These are phyloP conservation scores for Cordyceps javanica DNA, from an alignment of 2,329 filamentous ascomycete genomes.

Conservation along the genomic window DNA sequence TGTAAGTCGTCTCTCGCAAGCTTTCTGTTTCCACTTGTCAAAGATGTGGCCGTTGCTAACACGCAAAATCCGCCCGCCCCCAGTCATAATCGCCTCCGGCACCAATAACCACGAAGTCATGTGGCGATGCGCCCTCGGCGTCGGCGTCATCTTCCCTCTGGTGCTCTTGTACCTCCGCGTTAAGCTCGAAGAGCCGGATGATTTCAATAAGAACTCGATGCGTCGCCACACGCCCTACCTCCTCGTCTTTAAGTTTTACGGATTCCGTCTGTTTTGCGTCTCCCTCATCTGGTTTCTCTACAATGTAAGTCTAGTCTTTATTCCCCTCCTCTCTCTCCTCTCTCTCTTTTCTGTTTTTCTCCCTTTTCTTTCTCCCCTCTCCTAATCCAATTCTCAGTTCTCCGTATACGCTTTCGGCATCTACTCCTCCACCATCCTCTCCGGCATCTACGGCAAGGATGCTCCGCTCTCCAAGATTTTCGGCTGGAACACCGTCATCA, in stretches of 20 bases:
- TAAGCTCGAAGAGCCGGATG: constrained; percentile 71
- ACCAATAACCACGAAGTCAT: constrained; percentile 62
- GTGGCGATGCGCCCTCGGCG: constrained; percentile 75
- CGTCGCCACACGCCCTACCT: constrained; percentile 49
- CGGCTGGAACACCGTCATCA: constrained; percentile 85
- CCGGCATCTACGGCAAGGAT: constrained; percentile 52
- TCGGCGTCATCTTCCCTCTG: constrained; percentile 73
- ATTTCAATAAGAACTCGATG: constrained; percentile 68
- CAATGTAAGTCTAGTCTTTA: constrained; percentile 46
- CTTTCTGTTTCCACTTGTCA: neutral
- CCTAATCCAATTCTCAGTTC: constrained; percentile 41
- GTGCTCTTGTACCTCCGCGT: constrained; percentile 65
- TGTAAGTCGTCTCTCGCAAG: constrained; percentile 25
- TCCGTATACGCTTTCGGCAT: constrained; percentile 79
- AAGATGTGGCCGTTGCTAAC: too few relatives aligned
- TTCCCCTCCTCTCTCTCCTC: too few relatives aligned
- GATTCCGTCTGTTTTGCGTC: constrained; percentile 61
- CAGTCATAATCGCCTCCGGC: constrained; percentile 44
- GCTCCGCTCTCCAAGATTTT: constrained; percentile 69
- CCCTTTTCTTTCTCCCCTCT: neutral
- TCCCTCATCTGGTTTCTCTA: constrained; percentile 81
- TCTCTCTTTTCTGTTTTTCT: too few relatives aligned
- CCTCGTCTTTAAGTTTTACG: constrained; percentile 60
- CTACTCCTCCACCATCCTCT: constrained; percentile 71
- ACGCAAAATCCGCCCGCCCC: too few relatives aligned